These are phyloP conservation scores for Botrytis pseudocinerea DNA, from an alignment of 2,329 filamentous ascomycete species.

Conservation along the genomic window DNA sequence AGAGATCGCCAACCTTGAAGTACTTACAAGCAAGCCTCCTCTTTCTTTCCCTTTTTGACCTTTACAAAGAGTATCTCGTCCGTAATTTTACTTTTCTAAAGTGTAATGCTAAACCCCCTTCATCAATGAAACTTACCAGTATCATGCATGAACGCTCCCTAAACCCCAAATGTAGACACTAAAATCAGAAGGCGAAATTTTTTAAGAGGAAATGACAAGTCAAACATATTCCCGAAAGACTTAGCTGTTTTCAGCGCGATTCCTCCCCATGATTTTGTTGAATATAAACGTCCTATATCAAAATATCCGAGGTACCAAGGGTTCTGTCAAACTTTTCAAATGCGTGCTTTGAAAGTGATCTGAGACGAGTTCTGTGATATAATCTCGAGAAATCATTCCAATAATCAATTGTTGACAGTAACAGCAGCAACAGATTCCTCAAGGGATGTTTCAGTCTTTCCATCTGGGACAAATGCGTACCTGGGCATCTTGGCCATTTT, in stretches of 20 bases:
- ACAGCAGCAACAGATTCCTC: conserved; percentile 36
- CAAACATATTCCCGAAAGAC: conserved; percentile 33
- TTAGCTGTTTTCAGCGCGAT: conserved; percentile 34
- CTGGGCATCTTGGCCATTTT: conserved; percentile 77
- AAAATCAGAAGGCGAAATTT: conserved; percentile 30
- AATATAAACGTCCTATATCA: not conserved
- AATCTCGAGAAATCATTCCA: conserved; percentile 11
- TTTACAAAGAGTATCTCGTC: not conserved
- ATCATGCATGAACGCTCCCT: conserved; percentile 21
- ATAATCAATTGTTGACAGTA: conserved; percentile 30
- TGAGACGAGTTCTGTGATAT: not conserved
- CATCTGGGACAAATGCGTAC: conserved; percentile 65
- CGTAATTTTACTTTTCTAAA: conserved; percentile 15
- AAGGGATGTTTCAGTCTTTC: conserved; percentile 40
- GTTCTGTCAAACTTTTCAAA: not conserved
- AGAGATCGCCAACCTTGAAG: conserved; percentile 40
- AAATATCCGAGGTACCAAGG: not conserved
- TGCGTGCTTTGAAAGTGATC: not conserved
- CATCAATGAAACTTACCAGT: conserved; percentile 30
- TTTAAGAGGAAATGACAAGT: conserved; percentile 26
- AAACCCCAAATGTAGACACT: conserved; percentile 29
- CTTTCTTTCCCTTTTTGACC: not conserved
- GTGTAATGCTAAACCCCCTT: not conserved
- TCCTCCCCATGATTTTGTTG: conserved; percentile 23
- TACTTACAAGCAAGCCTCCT: conserved; percentile 38